These are phyloP conservation scores for Crithidia brevicula DNA, from an alignment of 208 protist genomes.

Conservation along the genomic window DNA sequence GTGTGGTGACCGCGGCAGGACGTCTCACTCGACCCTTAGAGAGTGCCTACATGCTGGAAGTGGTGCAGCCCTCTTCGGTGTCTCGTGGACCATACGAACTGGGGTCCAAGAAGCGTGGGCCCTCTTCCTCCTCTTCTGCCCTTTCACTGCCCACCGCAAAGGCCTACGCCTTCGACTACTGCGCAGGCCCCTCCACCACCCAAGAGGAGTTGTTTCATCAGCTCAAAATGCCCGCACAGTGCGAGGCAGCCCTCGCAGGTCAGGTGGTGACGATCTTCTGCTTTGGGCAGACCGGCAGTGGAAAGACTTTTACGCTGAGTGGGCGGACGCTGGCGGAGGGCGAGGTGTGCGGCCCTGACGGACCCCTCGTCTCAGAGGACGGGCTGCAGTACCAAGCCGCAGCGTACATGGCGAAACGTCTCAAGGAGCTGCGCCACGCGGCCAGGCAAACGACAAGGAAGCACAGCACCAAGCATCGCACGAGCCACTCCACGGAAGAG, in stretches of 20 bases:
- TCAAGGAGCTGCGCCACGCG: constrained; percentile 35
- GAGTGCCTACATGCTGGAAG: constrained; percentile 31
- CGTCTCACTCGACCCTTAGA: constrained; percentile 15
- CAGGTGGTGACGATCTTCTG: constrained; percentile 84
- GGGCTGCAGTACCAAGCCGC: constrained; percentile 77
- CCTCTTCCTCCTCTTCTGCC: not conserved
- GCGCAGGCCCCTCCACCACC: constrained; percentile 52
- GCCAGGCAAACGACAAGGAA: not conserved
- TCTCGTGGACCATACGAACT: not conserved
- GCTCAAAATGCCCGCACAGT: constrained; percentile 54
- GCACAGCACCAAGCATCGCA: not conserved
- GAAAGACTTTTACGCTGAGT: constrained; percentile 91
- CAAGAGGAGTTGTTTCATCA: constrained; percentile 63
- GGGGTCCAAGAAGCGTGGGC: not conserved
- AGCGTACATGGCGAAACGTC: constrained; percentile 47
- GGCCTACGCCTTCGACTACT: constrained; percentile 68
- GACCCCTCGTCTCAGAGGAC: constrained; percentile 51
- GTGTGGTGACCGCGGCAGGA: constrained; percentile 29
- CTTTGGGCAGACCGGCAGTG: constrained; percentile 91
- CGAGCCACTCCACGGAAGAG: not conserved
- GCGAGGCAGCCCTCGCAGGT: constrained; percentile 79
- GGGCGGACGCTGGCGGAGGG: constrained; percentile 40
- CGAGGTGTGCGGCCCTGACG: not conserved
- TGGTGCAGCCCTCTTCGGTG: constrained; percentile 5
- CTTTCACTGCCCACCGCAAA: not conserved